A percentile compares a stretch with the other conserved stretches of the same genome.
phyloP scores from a whole-genome alignment of 371 early-diverging fungal genomes.

The Dentiscutata heterogama region DNA sequence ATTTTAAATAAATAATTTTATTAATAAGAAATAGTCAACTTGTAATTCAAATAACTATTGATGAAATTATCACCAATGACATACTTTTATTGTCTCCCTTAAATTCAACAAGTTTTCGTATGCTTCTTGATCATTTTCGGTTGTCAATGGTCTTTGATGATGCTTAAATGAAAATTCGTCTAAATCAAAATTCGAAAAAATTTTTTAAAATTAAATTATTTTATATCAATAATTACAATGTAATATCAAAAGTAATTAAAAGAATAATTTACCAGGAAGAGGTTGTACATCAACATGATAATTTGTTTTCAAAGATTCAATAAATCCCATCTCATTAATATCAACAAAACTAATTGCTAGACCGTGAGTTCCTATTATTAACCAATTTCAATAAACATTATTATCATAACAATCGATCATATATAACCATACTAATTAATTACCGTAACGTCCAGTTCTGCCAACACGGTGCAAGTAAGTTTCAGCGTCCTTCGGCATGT shows the following conservation, averaged over 20 bases:
- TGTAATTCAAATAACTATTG: neutral
- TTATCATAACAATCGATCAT: no score
- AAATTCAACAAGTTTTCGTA: slow-evolving; percentile 48
- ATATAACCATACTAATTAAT: slow-evolving; percentile 47
- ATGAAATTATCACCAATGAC: neutral
- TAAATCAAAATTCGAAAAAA: neutral
- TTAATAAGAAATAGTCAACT: neutral
- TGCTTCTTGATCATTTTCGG: slow-evolving; percentile 48
- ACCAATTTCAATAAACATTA: neutral
- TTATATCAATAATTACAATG: no score
- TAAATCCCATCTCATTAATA: slow-evolving; percentile 50
- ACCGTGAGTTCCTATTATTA: slow-evolving; percentile 48
- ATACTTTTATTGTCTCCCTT: slow-evolving; percentile 30
- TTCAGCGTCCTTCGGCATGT: slow-evolving; percentile 67
- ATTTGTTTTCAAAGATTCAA: slow-evolving; percentile 49
- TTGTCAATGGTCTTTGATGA: slow-evolving; percentile 52
- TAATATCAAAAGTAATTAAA: neutral
- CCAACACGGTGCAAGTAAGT: slow-evolving; percentile 77
- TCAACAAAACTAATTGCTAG: slow-evolving; percentile 58
- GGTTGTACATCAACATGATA: slow-evolving; percentile 49
- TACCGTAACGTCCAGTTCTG: slow-evolving; percentile 74
- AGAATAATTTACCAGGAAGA: slow-evolving; percentile 39
- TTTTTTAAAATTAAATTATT: no score
- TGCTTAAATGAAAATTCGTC: slow-evolving; percentile 49
- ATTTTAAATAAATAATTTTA: neutral